These are phyloP conservation scores for Pyrenophora seminiperda DNA, from an alignment of 2,329 filamentous ascomycete genomes.

Conservation along the genomic window DNA sequence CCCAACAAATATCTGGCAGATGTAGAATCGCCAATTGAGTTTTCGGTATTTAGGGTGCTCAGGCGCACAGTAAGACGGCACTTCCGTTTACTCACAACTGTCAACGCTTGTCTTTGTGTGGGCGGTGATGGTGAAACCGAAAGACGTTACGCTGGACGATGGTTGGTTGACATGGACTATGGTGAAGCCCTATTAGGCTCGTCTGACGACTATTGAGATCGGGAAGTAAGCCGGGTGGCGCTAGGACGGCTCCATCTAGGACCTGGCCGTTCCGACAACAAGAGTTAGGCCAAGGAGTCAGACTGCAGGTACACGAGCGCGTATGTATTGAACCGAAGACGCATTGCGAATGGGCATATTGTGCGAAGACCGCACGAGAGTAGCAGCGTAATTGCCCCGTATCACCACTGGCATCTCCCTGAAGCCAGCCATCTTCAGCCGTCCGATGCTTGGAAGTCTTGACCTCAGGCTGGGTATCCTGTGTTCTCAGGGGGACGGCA, in stretches of 20 bases:
- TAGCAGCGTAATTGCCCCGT: background rate
- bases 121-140: too few species aligned
- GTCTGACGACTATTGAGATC: slow-evolving; percentile 1
- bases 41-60: too few species aligned
- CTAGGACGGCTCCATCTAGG: background rate
- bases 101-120: too few species aligned
- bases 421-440: background rate
- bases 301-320: slow-evolving; percentile 14
- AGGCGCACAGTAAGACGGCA: too few species aligned
- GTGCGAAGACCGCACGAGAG: background rate
- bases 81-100: too few species aligned
- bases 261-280: background rate
- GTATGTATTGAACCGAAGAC: background rate
- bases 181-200: too few species aligned
- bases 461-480: background rate
- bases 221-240: slow-evolving; percentile 3
- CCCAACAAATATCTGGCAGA: too few species aligned
- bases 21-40: too few species aligned
- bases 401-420: slow-evolving; percentile 2
- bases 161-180: too few species aligned
- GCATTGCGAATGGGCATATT: background rate
- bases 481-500: background rate
- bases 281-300: background rate
- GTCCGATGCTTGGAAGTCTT: too few species aligned
- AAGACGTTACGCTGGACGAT: too few species aligned